These are phyloP conservation scores for Lactarius akahatsu DNA, from an alignment of 768 basidiomycete genomes.

Conservation along the genomic window DNA sequence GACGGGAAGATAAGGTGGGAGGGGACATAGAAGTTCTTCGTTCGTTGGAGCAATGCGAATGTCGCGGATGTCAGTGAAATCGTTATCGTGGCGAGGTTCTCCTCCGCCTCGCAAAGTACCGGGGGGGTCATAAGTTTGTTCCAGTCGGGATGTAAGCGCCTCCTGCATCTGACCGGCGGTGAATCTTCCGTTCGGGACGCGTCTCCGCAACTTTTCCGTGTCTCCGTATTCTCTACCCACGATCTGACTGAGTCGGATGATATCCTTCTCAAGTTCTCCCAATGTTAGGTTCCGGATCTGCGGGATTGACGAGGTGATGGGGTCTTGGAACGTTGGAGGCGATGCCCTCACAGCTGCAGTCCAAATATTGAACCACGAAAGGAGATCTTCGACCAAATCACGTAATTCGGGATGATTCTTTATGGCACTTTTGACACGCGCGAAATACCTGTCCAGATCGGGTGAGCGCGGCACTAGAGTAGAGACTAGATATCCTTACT, in stretches of 20 bases:
- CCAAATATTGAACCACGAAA: constrained; percentile 52
- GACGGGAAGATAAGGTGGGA: constrained; percentile 59
- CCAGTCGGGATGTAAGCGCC: constrained; percentile 43
- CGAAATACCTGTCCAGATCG: constrained; percentile 44
- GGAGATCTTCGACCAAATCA: constrained; percentile 43
- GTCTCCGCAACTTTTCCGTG: constrained; percentile 30
- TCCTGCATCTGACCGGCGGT: constrained; percentile 32
- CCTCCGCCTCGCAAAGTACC: constrained; percentile 50
- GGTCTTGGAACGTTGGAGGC: constrained; percentile 48
- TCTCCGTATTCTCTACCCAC: constrained; percentile 50
- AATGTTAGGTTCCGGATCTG: constrained; percentile 42
- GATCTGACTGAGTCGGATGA: constrained; percentile 42
- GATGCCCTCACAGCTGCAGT: constrained; percentile 38
- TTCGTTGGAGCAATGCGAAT: constrained; percentile 74
- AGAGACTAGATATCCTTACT: constrained; percentile 20
- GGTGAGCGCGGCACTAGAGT: neutral
- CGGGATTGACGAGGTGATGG: constrained; percentile 36
- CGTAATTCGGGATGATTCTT: constrained; percentile 46
- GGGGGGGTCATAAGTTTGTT: constrained; percentile 52
- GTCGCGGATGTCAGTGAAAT: constrained; percentile 50
- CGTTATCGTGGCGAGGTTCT: constrained; percentile 64
- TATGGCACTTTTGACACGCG: constrained; percentile 58
- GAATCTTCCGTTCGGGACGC: constrained; percentile 7
- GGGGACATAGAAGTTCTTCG: constrained; percentile 52
- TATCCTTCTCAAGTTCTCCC: constrained; percentile 36